phyloP scores from a whole-genome alignment of 176 grass and related monocot genomes.

The Phoenix roebelenii region DNA sequence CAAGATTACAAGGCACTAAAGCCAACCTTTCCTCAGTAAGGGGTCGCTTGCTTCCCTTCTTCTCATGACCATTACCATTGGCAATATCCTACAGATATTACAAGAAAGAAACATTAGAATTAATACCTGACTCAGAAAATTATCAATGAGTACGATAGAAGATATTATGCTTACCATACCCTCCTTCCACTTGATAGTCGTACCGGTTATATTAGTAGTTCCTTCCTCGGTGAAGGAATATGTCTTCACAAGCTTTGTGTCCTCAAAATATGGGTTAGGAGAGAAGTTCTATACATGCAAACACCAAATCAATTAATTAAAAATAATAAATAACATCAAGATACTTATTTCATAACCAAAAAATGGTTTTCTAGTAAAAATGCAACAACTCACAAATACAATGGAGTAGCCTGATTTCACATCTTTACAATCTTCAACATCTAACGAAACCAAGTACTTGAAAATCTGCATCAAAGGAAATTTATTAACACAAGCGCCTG shows the following conservation, averaged over 20 bases:
- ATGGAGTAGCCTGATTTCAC: slow-evolving; percentile 79
- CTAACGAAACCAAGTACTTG: slow-evolving; percentile 69
- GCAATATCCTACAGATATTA: slow-evolving; percentile 40
- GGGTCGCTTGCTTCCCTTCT: slow-evolving; percentile 70
- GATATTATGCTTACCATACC: slow-evolving; percentile 54
- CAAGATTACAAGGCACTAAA: background rate
- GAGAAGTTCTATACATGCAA: slow-evolving; percentile 65
- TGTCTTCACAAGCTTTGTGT: slow-evolving; percentile 66
- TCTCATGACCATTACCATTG: slow-evolving; percentile 50
- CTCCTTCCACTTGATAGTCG: slow-evolving; percentile 88
- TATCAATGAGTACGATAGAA: background rate
- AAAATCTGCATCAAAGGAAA: slow-evolving; percentile 53
- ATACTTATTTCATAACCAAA: slow-evolving; percentile 4
- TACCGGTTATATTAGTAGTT: slow-evolving; percentile 66
- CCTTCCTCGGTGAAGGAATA: slow-evolving; percentile 79
- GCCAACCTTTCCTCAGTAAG: slow-evolving; percentile 82
- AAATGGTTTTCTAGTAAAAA: background rate
- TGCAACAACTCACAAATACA: slow-evolving; percentile 49
- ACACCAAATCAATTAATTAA: slow-evolving; percentile 5
- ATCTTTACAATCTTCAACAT: slow-evolving; percentile 91
- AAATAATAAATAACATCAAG: slow-evolving; percentile 7
- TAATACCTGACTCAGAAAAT: slow-evolving; percentile 14
- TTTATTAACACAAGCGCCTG: too few species aligned
- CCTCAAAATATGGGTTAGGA: slow-evolving; percentile 79
- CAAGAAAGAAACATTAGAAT: slow-evolving; percentile 22